Evolutionary conservation across 2,329 filamentous ascomycete species (phyloP).

Genomic region (Furcasterigmium furcatum): DNA sequence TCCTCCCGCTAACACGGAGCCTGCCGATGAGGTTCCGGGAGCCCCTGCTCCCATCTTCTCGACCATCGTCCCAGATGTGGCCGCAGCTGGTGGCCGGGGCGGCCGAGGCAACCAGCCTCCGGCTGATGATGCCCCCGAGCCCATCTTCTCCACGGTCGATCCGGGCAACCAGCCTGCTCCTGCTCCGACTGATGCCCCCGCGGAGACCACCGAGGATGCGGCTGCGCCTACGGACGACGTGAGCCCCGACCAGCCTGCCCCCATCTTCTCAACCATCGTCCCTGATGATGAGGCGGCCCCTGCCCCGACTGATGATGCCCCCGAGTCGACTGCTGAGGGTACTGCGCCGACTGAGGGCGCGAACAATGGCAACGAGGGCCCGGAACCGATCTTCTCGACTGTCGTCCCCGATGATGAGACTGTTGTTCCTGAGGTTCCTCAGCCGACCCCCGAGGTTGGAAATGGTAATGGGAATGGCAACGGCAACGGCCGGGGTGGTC

Average conservation of each 20-base stretch:
- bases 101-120: not conserved
- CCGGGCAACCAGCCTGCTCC: not conserved
- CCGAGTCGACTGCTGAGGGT: no score
- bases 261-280: conserved; percentile 1
- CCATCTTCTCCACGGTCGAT: not conserved
- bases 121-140: not conserved
- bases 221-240: no score
- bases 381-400: not conserved
- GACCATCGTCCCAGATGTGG: not conserved
- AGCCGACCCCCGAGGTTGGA: conserved; percentile 1
- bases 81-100: no score
- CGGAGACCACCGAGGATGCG: not conserved
- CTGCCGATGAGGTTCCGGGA: not conserved
- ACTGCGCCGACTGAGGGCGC: no score
- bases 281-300: not conserved
- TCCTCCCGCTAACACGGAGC: no score
- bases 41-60: not conserved
- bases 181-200: not conserved
- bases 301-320: no score
- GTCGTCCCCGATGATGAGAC: not conserved
- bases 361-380: not conserved
- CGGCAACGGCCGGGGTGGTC: not conserved
- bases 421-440: not conserved
- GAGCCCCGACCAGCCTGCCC: not conserved
- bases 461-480: conserved; percentile 3